Base-by-base conservation (phyloP, 768 basidiomycete genomes). In the Lentinula boryana region DNA sequence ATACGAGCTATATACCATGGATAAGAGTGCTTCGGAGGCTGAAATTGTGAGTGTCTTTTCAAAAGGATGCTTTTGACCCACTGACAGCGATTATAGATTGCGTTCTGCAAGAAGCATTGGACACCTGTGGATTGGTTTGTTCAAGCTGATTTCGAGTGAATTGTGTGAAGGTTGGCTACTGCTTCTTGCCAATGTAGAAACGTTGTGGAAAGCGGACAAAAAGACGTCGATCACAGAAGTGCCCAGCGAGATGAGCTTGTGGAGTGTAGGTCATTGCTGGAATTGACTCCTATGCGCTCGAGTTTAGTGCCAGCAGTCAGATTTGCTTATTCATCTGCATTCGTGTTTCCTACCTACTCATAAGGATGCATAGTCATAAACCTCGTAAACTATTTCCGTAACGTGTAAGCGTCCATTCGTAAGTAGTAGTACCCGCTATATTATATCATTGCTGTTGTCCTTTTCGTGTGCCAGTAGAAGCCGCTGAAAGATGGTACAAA, bases 21-120 rank as follows among this genome's bases (percentile, higher is more conserved):
- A 52, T 33, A 52, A 52, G 32, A 16, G 15, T 31, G 33, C 50
- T 35, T 18, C 33, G 27, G 32, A 15, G n/a, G 32, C 15, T 35
- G 50, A 32, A 18, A 52, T 52, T 13, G 50, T 52, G 12, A 33
- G 50, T 4, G n/a, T 52, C 32, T 16, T 18, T 4, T 33, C 32
- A 7, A 16, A 12, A 10, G 4, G 5, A n/a, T 12, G 23, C n/a
- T 16, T 13, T 12, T 8, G n/a, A 21, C n/a, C 21, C 9, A 23
- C 46, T 48, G 21, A 48, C 21, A 23, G 5, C n/a, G n/a, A n/a
- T 4, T n/a, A 38, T 38, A 48, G 46, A 48, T 52, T 16, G 50
- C 50, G 4, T 52, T 52, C 50, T 52, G 50, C 33, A 52, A 52
- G n/a, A 52, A 52, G 50, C 50, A 52, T 18, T 52, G 50, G 50